Conservation (phyloP, 106 monocot species). For the Acorus calamus region DNA sequence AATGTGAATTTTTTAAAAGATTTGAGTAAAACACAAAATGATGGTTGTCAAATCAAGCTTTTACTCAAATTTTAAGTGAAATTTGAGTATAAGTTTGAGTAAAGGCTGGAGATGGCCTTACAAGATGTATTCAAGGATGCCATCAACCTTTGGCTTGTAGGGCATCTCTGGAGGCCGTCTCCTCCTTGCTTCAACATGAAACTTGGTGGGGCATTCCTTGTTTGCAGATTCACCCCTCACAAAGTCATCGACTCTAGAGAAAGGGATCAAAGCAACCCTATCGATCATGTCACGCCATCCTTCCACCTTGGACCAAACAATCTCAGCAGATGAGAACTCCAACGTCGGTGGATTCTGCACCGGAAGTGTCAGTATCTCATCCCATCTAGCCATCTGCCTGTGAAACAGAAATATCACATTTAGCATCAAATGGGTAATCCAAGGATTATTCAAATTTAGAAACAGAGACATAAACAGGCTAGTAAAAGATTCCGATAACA, state of each 20-base stretch:
- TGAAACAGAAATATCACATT: background rate
- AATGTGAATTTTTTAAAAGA: too few species aligned
- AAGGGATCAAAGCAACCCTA: conserved; percentile 83
- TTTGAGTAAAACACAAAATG: too few species aligned
- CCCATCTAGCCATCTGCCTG: conserved; percentile 89
- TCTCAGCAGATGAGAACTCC: conserved; percentile 79
- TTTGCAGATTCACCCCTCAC: conserved; percentile 86
- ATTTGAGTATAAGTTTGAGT: too few species aligned
- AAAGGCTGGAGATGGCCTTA: too few species aligned
- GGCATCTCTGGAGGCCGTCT: conserved; percentile 40
- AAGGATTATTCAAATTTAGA: background rate
- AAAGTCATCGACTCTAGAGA: conserved; percentile 77
- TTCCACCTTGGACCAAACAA: conserved; percentile 88
- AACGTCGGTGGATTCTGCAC: conserved; percentile 68
- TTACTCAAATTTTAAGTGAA: too few species aligned
- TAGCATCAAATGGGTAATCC: too few species aligned
- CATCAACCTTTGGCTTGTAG: conserved; percentile 91
- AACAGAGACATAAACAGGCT: background rate
- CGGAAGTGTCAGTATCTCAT: conserved; percentile 79
- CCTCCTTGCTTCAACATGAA: conserved; percentile 93
- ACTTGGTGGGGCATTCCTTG: conserved; percentile 85
- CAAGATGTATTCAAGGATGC: conserved; percentile 97
- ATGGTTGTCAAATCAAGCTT: too few species aligned
- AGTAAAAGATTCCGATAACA: too few species aligned
- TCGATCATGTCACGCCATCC: conserved; percentile 86